Percentiles rank a stretch among this genome's conserved stretches.
phyloP scores from a whole-genome alignment of 495 filamentous ascomycete species.

The Penicillium flavigenum region DNA sequence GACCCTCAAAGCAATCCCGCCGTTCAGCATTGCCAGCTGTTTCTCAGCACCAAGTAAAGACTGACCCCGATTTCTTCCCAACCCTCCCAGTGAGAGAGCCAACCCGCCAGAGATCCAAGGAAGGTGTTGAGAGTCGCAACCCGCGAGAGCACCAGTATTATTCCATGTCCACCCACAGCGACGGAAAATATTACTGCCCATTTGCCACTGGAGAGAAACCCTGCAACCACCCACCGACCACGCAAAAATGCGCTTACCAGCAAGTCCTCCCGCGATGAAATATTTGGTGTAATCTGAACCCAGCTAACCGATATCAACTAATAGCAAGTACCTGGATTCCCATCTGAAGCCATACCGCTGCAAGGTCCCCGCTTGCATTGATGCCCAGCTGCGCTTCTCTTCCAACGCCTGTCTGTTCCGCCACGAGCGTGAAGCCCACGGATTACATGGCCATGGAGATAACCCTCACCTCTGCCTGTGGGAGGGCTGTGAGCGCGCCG shows the following conservation, averaged over 20 bases:
- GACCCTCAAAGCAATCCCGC: constrained; percentile 39
- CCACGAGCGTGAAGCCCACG: constrained; percentile 91
- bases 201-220: constrained; percentile 65
- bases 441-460: constrained; percentile 89
- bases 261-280: constrained; percentile 48
- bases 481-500: constrained; percentile 77
- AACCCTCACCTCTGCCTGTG: constrained; percentile 85
- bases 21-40: constrained; percentile 37
- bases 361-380: constrained; percentile 74
- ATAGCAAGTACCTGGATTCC: constrained; percentile 91
- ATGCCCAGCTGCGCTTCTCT: constrained; percentile 70
- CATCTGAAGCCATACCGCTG: constrained; percentile 93
- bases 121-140: constrained; percentile 52
- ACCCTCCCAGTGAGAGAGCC: constrained; percentile 41
- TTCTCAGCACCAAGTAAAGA: constrained; percentile 37
- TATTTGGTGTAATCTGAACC: constrained; percentile 1
- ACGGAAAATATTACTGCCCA: constrained; percentile 90
- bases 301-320: constrained; percentile 35
- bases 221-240: constrained; percentile 82
- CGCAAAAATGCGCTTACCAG: constrained; percentile 98
- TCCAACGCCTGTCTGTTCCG: constrained; percentile 93
- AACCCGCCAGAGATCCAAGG: constrained; percentile 47
- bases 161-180: constrained; percentile 62
- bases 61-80: constrained; percentile 42
- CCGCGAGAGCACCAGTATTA: constrained; percentile 79